A percentile compares a stretch with the other conserved stretches of the same genome.
These are phyloP conservation scores for Debaryomyces prosopidis DNA, from an alignment of 805 yeast genomes.

Conservation along the genomic window DNA sequence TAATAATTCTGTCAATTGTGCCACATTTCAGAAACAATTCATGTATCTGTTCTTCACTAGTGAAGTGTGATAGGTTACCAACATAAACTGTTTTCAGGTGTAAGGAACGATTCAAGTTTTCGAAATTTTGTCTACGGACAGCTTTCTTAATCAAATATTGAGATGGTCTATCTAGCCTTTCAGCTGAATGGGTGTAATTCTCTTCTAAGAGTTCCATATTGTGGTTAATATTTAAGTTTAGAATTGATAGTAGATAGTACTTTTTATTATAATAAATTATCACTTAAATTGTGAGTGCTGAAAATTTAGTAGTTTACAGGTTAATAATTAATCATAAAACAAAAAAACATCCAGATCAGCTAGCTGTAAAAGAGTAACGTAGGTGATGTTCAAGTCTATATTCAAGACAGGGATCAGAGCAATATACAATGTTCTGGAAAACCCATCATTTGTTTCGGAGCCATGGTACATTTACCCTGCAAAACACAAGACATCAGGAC, in stretches of 20 bases:
- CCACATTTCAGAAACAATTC: constrained; percentile 88
- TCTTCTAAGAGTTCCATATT: constrained; percentile 42
- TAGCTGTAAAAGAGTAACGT: too few species aligned
- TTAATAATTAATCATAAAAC: too few species aligned
- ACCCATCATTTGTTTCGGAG: constrained; percentile 71
- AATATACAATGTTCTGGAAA: constrained; percentile 65
- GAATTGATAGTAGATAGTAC: not conserved
- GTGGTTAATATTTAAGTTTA: not conserved
- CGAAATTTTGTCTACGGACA: constrained; percentile 48
- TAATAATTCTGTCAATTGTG: constrained; percentile 71
- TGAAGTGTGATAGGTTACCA: constrained; percentile 85
- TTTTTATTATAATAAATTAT: not conserved
- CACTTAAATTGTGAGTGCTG: not conserved
- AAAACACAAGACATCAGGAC: constrained; percentile 62
- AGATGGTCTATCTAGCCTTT: constrained; percentile 72
- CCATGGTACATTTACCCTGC: constrained; percentile 89
- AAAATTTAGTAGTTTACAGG: too few species aligned
- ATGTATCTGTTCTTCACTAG: constrained; percentile 92
- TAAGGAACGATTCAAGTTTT: constrained; percentile 65
- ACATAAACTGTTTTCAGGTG: constrained; percentile 80
- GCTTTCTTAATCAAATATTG: constrained; percentile 68
- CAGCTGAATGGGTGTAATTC: constrained; percentile 61
- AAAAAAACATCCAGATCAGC: too few species aligned
- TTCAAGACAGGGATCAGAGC: constrained; percentile 63
- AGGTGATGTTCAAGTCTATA: constrained; percentile 51